phyloP scores from a whole-genome alignment of 805 yeast genomes.

The Metschnikowia henanensis region DNA sequence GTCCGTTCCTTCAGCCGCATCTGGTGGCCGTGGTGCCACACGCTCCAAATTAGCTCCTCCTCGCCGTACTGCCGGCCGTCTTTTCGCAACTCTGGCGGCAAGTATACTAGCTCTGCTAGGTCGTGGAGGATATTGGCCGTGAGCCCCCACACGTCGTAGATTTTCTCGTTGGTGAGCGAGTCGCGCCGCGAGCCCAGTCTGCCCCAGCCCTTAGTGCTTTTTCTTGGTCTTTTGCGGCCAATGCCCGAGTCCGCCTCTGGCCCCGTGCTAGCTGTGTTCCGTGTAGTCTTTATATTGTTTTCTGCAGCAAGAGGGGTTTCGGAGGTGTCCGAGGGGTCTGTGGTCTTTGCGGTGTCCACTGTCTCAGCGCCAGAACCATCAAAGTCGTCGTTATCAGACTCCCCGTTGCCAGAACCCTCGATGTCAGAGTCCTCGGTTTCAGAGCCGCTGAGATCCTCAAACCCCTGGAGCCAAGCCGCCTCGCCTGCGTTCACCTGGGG shows the following conservation, averaged over 20 bases:
- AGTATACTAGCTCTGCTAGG: constrained; percentile 54
- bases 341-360: not conserved
- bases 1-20: constrained; percentile 49
- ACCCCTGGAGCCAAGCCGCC: constrained; percentile 60
- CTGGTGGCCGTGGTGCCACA: constrained; percentile 55
- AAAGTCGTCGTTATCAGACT: not conserved
- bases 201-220: constrained; percentile 36
- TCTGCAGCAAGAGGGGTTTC: too few species aligned
- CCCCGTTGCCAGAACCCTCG: not conserved
- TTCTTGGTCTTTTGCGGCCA: constrained; percentile 1
- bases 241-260: not conserved
- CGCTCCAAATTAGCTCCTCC: constrained; percentile 61
- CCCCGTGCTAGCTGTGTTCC: not conserved
- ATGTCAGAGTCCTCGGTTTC: constrained; percentile 35
- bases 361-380: not conserved
- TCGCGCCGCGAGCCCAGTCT: constrained; percentile 39
- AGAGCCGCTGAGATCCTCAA: constrained; percentile 55
- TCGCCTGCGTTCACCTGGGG: constrained; percentile 56
- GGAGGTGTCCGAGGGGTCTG: too few species aligned
- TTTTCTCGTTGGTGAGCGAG: constrained; percentile 41
- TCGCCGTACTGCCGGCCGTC: constrained; percentile 46
- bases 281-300: not conserved
- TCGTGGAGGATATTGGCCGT: constrained; percentile 81
- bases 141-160: constrained; percentile 79
- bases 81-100: not conserved